A percentile compares a stretch with the other conserved stretches of the same genome.
phyloP scores from a whole-genome alignment of 805 yeast genomes.

The Starmerella vitae region DNA sequence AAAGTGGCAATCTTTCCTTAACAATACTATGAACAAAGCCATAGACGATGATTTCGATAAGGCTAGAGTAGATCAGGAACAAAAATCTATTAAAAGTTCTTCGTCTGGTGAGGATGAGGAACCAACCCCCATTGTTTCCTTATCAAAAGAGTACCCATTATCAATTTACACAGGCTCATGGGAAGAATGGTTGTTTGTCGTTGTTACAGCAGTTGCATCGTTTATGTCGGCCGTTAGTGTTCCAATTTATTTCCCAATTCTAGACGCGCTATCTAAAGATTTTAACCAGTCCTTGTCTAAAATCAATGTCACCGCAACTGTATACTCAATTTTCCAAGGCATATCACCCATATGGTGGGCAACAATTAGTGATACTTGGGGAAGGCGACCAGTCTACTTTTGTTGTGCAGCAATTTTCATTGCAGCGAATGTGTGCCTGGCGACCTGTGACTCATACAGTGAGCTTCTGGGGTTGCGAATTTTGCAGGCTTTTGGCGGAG shows the following conservation, averaged over 20 bases:
- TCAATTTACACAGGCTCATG: slow-evolving; percentile 6
- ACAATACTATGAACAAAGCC: not conserved
- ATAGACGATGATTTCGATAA: too few species aligned
- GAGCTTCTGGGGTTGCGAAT: slow-evolving; percentile 54
- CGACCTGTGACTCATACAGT: slow-evolving; percentile 44
- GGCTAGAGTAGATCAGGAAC: not conserved
- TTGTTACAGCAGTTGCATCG: slow-evolving; percentile 9
- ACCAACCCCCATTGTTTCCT: not conserved
- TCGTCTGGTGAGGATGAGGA: not conserved
- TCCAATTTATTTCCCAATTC: slow-evolving; percentile 71
- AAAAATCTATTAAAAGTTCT: not conserved
- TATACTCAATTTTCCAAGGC: slow-evolving; percentile 66
- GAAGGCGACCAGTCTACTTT: slow-evolving; percentile 57
- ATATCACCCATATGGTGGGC: slow-evolving; percentile 58
- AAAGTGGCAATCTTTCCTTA: not conserved
- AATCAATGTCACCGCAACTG: slow-evolving; percentile 60
- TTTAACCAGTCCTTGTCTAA: slow-evolving; percentile 45
- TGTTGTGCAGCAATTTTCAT: slow-evolving; percentile 42
- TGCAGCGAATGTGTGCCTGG: slow-evolving; percentile 53
- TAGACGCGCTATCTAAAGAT: slow-evolving; percentile 41
- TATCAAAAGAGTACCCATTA: not conserved
- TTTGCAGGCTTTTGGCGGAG: slow-evolving; percentile 63
- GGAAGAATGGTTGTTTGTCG: slow-evolving; percentile 16
- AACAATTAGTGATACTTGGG: slow-evolving; percentile 52
- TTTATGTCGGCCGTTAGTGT: slow-evolving; percentile 47